Base-by-base conservation (phyloP, 768 basidiomycete genomes). In the Psilocybe tampanensis region DNA sequence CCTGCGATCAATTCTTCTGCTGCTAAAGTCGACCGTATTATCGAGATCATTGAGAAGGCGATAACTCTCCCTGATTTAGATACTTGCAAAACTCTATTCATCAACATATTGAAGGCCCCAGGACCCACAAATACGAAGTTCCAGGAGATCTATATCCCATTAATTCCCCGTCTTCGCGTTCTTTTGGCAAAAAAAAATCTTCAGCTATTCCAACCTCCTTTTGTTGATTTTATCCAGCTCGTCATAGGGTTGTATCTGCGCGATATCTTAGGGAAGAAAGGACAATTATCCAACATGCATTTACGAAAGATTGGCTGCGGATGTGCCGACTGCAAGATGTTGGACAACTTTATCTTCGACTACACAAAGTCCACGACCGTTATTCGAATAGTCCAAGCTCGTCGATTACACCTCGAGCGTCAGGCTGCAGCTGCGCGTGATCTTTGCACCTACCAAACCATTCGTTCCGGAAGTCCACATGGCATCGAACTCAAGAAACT, bases 221-320 rank as follows among this genome's bases (percentile, higher is more conserved):
- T 75, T 45, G 55, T 52, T 24, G 65, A 66, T 34, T 65, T 75
- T 15, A 53, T 72, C 13, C 66, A 68, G 45, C 59, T 64, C 17
- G 49, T 73, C 12, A 62, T 77, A 15, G 69, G 62, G 8, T 43
- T 59, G 2, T 72, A 73, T 32, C 62, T 77, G 24, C 58, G 59
- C 2, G 55, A 71, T 36, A 50, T 72, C 13, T 61, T 76, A 8
- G 69, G 70, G 8, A 52, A 58, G 5, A 68, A 66, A 53, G 58
- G 50, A 22, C 62, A 58, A 6, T 5, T 49, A 3, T 21, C 56
- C 24, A 55, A 41, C n/a, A 18, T 54, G 6, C 54, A 54, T 18
- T 56, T 72, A 33, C 66, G 70, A 24, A 72, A 70, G 34, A 57
- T 76, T 36, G 70, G 70, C 6, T 74, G 74, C 52, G 69, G 72